Evolutionary conservation across 1,284 basidiomycete species (phyloP), one percentile per base, ranked within the genome.

Genomic region (Grifola frondosa): DNA sequence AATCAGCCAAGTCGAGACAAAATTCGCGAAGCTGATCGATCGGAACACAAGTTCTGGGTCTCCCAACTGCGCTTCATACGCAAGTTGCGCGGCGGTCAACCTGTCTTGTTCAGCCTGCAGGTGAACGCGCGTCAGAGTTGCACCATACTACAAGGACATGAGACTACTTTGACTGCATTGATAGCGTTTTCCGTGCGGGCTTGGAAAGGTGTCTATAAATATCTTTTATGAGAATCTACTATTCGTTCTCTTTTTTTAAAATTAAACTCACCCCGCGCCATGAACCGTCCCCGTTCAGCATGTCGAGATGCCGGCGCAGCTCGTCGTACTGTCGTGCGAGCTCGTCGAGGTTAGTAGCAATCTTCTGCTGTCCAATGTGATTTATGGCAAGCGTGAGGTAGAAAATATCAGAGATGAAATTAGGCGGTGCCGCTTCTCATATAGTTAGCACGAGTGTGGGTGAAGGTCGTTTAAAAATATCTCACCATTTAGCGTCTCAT

Each of bases 371-470:
- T 1, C 93, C 94, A 42, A 92, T 85, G 63, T 97, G 93, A 47
- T 88, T 85, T 70, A 87, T 85, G 0, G 91, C 84, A 46, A 90
- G 78, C 8, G 85, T 76, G 28, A 98, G 73, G 71, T 89, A 98
- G 71, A 97, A 99, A 10, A 97, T 81, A 42, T 98, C 88, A 1
- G 95, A 94, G 53, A 99, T 95, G 68, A 99, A 99, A 64, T 97
- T 97, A 3, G 88, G 77, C 6, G 77, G 61, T 11, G 71, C 78
- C 78, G 54, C 5, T 12, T 19, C 17, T 13, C 9, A 19, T 25
- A 11, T 35, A 19, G 34, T 25, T 46, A 10, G 40, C 24, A 35
- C 12, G 12, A 31, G 34, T 32, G 3, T 19, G 11, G 15, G 8
- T 24, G 11, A 9, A 30, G 9, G 29, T 15, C 13, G 2, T n/a